Base-by-base conservation (phyloP, 2,329 filamentous ascomycete species). In the Didymella arachidicola region DNA sequence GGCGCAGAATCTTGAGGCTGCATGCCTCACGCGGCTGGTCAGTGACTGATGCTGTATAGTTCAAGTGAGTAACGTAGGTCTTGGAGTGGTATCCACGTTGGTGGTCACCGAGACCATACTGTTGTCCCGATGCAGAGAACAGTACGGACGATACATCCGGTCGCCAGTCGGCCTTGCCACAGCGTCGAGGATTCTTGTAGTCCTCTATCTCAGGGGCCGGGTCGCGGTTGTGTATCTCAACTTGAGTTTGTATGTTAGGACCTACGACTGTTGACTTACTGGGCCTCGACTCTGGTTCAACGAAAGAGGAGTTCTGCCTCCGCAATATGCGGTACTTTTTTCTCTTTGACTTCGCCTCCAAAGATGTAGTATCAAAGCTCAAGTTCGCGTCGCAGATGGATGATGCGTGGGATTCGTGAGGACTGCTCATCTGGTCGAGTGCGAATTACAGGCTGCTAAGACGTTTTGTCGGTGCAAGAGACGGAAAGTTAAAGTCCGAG, bases 1-100 rank as follows among this genome's bases (percentile, higher is more conserved):
- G 22, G n/a, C 25, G 29, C 29, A 34, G 22, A 11, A 54, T 1
- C 7, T 12, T 42, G 1, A n/a, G 1, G 25, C 22, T 43, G 11
- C 22, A 16, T 27, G 19, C 7, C 29, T 49, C 27, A 19, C 12
- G 11, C 26, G 16, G 22, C 7, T n/a, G 4, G 6, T 18, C 11
- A 39, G 7, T 7, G 14, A 45, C 30, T n/a, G 27, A 19, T 7
- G 36, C 22, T 38, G 29, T 3, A 14, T 48, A 11, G 7, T 18
- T 18, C 2, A 57, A 8, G 11, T 36, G 19, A 22, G 49, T 57
- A 10, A 53, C 26, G 18, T 46, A 34, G 26, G 29, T 47, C n/a
- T 27, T 39, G 19, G 57, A 48, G 11, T 45, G 44, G 18, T 56
- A 44, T 1, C 41, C 32, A 18, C 27, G 32, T 16, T 27, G 27